phyloP scores from a whole-genome alignment of 75 land plant species.

The Cupressus sempervirens region DNA sequence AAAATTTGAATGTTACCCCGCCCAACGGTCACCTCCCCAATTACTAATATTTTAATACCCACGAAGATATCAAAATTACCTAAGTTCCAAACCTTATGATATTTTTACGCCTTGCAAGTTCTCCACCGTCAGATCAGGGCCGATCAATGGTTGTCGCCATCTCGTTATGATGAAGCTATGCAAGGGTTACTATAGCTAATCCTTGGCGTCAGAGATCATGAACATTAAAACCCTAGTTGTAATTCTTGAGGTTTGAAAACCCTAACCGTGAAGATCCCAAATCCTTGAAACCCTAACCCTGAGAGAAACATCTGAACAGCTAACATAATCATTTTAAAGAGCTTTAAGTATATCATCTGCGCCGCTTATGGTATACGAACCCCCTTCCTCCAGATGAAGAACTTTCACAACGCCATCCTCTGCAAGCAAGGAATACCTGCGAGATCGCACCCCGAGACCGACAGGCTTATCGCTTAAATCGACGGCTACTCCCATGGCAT shows the following conservation, averaged over 20 bases:
- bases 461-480: constrained; percentile 73
- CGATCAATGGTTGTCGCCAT: no score
- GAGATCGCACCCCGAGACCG: constrained; percentile 68
- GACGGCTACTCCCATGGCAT: constrained; percentile 62
- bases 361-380: constrained; percentile 64
- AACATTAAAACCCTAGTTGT: neutral
- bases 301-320: neutral
- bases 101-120: no score
- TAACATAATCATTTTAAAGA: constrained; percentile 28
- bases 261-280: neutral
- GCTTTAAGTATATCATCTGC: constrained; percentile 77
- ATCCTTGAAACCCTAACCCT: neutral
- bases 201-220: neutral
- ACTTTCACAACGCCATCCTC: constrained; percentile 87
- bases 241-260: neutral
- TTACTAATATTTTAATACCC: no score
- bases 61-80: no score
- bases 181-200: no score
- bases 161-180: no score
- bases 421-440: constrained; percentile 65
- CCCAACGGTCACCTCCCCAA: no score
- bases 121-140: no score
- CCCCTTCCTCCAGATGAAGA: constrained; percentile 78
- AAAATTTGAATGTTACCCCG: no score
- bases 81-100: no score